Percentiles rank a stretch among this genome's conserved stretches.
phyloP scores from a whole-genome alignment of 306 rosid genomes.

The Prunus campanulata region DNA sequence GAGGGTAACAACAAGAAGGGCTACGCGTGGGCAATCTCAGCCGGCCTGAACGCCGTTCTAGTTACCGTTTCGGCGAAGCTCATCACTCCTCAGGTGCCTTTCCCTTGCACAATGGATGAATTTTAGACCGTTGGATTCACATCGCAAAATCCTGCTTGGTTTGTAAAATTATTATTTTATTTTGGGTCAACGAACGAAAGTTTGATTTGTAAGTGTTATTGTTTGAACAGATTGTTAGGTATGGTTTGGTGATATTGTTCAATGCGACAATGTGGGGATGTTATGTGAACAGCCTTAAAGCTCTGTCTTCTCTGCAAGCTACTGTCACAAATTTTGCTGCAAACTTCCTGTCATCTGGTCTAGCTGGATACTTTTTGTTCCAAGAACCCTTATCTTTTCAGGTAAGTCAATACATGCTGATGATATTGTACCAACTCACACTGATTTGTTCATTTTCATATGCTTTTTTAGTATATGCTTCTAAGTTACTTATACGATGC shows the following conservation, averaged over 20 bases:
- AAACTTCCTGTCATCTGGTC: conserved; percentile 81
- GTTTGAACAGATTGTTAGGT: conserved; percentile 54
- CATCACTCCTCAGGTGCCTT: conserved; percentile 39
- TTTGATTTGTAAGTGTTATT: not conserved
- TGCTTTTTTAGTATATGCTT: no score
- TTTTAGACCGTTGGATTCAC: not conserved
- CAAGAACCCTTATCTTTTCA: conserved; percentile 59
- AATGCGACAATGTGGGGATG: conserved; percentile 86
- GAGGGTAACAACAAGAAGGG: conserved; percentile 32
- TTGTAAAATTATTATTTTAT: not conserved
- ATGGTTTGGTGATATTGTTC: conserved; percentile 53
- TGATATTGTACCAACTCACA: not conserved
- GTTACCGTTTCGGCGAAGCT: conserved; percentile 64
- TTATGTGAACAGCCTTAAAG: conserved; percentile 81
- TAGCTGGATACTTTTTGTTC: conserved; percentile 73
- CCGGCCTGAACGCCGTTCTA: conserved; percentile 57
- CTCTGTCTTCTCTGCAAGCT: conserved; percentile 83
- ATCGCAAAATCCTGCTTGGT: not conserved
- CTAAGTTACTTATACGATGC: no score
- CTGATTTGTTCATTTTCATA: no score
- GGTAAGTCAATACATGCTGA: conserved; percentile 33
- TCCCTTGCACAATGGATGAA: not conserved
- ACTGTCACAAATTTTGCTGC: conserved; percentile 87
- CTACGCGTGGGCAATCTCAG: conserved; percentile 54
- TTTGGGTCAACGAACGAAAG: not conserved